Percentiles rank a stretch among this genome's conserved stretches.
phyloP scores from a whole-genome alignment of 2,329 filamentous ascomycete species.

The Penicillium frequentans region DNA sequence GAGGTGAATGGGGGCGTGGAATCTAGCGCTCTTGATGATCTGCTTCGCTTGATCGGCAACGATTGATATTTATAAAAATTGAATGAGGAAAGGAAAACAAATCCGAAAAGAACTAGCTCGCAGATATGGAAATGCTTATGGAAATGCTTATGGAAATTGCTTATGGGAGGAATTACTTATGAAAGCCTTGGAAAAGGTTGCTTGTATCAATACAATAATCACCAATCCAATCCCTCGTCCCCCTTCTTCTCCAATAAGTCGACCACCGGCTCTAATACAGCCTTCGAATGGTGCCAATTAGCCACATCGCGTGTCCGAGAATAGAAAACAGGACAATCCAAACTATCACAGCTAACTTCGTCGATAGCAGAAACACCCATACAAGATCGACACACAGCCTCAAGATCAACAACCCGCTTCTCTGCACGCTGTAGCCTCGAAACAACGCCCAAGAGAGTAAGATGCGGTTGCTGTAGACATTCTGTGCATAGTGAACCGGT shows the following conservation, averaged over 20 bases:
- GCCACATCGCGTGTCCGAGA: conserved; percentile 40
- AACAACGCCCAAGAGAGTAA: conserved; percentile 65
- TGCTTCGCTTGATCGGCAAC: background rate
- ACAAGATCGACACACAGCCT: conserved; percentile 76
- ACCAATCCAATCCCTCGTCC: conserved; percentile 41
- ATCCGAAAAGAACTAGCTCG: no score
- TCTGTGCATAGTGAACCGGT: conserved; percentile 43
- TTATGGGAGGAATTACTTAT: no score
- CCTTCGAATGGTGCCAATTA: conserved; percentile 37
- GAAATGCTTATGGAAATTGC: no score
- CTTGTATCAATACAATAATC: background rate
- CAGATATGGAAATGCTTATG: no score
- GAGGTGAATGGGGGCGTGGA: background rate
- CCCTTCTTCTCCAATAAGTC: conserved; percentile 35
- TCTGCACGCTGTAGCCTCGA: conserved; percentile 64
- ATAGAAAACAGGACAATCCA: conserved; percentile 93
- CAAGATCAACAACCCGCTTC: conserved; percentile 62
- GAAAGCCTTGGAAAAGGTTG: no score
- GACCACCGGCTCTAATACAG: conserved; percentile 38
- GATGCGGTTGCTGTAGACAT: conserved; percentile 44
- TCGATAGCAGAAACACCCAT: conserved; percentile 71
- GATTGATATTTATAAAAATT: background rate
- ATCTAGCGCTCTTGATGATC: background rate
- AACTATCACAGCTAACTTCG: conserved; percentile 81
- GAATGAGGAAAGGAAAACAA: no score